A percentile compares a stretch with the other conserved stretches of the same genome.
Conservation (phyloP, 2,329 filamentous ascomycete species). For the Monosporascus sp. region DNA sequence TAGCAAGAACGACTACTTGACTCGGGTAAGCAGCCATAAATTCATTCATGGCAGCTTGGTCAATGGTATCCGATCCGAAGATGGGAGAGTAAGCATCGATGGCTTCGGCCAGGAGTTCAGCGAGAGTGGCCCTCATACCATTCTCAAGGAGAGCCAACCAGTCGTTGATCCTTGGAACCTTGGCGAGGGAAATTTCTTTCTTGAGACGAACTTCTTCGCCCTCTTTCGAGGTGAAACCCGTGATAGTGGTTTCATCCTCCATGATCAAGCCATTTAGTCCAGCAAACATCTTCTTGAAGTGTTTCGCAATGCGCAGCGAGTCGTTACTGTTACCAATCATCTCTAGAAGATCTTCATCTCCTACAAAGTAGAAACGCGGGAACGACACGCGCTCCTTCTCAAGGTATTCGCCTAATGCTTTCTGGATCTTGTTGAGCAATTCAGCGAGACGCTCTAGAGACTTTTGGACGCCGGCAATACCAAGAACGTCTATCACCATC, state of each 20-base stretch:
- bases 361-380: conserved; percentile 98
- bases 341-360: conserved; percentile 94
- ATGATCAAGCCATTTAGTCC: conserved; percentile 86
- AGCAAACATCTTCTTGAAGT: conserved; percentile 99
- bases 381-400: conserved; percentile 97
- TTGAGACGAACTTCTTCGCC: conserved; percentile 83
- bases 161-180: conserved; percentile 96
- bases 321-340: conserved; percentile 99
- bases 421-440: conserved; percentile 97
- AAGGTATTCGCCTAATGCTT: conserved; percentile 95
- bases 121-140: conserved; percentile 91
- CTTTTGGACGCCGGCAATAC: conserved; percentile 93
- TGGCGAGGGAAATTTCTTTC: conserved; percentile 85
- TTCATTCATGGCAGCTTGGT: conserved; percentile 63
- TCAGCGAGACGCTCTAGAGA: conserved; percentile 94
- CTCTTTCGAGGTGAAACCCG: conserved; percentile 92
- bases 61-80: conserved; percentile 66
- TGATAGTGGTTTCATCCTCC: conserved; percentile 85
- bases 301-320: conserved; percentile 90
- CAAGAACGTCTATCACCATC: conserved; percentile 90
- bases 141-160: conserved; percentile 92
- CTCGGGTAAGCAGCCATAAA: conserved; percentile 84
- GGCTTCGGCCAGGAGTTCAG: conserved; percentile 83
- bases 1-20: conserved; percentile 91
- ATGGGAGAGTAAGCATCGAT: conserved; percentile 76